phyloP scores from a whole-genome alignment of 2,329 filamentous ascomycete species.

The Didymella sp. region DNA sequence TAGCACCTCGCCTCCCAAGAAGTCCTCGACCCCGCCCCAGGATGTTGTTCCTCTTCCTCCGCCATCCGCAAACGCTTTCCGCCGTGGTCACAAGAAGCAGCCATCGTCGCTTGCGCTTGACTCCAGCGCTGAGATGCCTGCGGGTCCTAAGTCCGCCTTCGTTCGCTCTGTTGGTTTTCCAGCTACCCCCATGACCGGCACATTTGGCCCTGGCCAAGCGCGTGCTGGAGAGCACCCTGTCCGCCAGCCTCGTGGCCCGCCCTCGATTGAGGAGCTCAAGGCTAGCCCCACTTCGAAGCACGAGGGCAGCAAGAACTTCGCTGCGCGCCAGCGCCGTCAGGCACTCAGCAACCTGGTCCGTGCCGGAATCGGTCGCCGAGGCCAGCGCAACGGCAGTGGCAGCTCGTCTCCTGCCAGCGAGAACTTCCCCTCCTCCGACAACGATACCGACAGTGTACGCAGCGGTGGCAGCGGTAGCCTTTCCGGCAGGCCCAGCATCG shows the following conservation, averaged over 20 bases:
- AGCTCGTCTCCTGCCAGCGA: constrained; percentile 92
- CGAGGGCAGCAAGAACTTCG: constrained; percentile 97
- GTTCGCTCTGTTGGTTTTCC: constrained; percentile 68
- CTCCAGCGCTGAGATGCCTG: constrained; percentile 62
- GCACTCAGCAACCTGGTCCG: constrained; percentile 91
- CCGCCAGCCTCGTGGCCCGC: constrained; percentile 91
- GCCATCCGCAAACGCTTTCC: constrained; percentile 89
- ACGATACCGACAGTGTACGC: constrained; percentile 56
- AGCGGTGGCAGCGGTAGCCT: constrained; percentile 80
- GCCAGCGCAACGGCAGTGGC: constrained; percentile 71
- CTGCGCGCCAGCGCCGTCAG: constrained; percentile 86
- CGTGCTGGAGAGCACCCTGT: constrained; percentile 93
- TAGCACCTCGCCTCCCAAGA: constrained; percentile 69
- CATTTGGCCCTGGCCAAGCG: constrained; percentile 89
- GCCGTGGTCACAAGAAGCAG: constrained; percentile 89
- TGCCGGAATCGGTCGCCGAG: constrained; percentile 84
- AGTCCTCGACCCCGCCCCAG: constrained; percentile 72
- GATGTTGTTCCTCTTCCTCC: constrained; percentile 78
- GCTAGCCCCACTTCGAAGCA: constrained; percentile 89
- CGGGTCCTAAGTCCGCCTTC: constrained; percentile 75
- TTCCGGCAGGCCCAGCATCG: constrained; percentile 75
- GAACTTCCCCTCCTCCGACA: constrained; percentile 75
- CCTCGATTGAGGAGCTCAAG: constrained; percentile 87
- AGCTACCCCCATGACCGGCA: constrained; percentile 78
- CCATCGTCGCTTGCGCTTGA: constrained; percentile 71